Evolutionary conservation across 2,329 filamentous ascomycete species (phyloP), one percentile per base, ranked within the genome.

Genomic region (Periconia macrospinosa): DNA sequence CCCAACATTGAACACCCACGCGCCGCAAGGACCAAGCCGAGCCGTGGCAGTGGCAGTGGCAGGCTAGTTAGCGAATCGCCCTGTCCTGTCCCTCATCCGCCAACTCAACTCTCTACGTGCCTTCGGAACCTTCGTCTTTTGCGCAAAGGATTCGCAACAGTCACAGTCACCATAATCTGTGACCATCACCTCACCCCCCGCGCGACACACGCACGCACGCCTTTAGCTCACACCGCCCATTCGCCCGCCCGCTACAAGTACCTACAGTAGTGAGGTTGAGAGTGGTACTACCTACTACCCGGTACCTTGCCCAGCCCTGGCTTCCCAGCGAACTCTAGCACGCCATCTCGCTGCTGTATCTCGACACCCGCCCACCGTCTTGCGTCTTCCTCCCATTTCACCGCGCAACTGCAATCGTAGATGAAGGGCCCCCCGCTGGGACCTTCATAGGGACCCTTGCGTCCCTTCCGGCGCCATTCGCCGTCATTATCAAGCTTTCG

Each of bases 381-480:
- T 27, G 23, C 23, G 23, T 27, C 23, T 27, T 27, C 23, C 5
- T 27, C 23, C 19, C 17, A 7, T 20, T 33, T 17, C 35, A 30
- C 27, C 37, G 33, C 27, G 8, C 23, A 30, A 3, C 35, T 37
- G 13, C 33, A 19, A 23, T 14, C 33, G 23, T 46, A 44, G 46
- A 56, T 56, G 54, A 53, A 43, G 14, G 27, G 37, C 27, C 17
- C 44, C 17, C 13, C 18, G 41, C 43, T 44, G 54, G 50, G 52
- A 49, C 55, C 53, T 56, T 58, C 51, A 51, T 62, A 61, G 54
- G 47, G 49, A 52, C 45, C 50, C 54, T 56, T 50, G 55, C 54
- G 47, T 47, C 45, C 45, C 48, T 42, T 20, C 37, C 17, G 23
- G 13, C 27, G 41, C 48, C 15, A 42, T 44, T 50, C 30, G 41